Conservation (phyloP, 2,329 filamentous ascomycete genomes). For the Trichoderma simmonsii region DNA sequence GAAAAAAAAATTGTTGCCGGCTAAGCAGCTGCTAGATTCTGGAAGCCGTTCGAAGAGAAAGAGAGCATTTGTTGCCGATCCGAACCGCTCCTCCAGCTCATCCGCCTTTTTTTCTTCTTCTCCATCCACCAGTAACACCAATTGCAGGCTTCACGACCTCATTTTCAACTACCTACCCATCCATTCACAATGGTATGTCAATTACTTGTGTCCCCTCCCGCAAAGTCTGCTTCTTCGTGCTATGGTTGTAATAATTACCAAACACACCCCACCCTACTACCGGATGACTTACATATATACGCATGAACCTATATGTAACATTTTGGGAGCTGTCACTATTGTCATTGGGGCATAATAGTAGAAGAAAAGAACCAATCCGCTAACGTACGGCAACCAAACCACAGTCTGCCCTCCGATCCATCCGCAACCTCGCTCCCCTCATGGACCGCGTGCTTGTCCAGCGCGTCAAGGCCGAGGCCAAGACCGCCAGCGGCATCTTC, state of each 20-base stretch:
- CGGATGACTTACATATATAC: neutral
- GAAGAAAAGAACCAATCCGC: neutral
- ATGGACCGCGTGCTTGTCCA: conserved; percentile 98
- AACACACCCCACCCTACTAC: neutral
- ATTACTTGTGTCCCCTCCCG: neutral
- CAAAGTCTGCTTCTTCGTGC: neutral
- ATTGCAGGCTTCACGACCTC: neutral
- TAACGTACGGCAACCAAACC: conserved; percentile 40
- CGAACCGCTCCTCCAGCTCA: conserved; percentile 6
- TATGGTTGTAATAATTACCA: neutral
- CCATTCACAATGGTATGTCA: conserved; percentile 1
- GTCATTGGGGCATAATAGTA: neutral
- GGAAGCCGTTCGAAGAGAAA: conserved; percentile 41
- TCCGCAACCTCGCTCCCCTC: conserved; percentile 91
- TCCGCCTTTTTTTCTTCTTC: neutral
- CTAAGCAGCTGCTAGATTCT: conserved; percentile 27
- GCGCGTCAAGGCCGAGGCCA: conserved; percentile 94
- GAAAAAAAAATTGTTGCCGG: conserved; percentile 37
- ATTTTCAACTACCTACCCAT: neutral
- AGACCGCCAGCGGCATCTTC: conserved; percentile 96
- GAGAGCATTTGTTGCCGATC: conserved; percentile 6
- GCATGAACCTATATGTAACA: neutral
- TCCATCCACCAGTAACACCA: neutral
- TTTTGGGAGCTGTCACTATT: neutral
- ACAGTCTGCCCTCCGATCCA: conserved; percentile 76